These are phyloP conservation scores for Cinnamomum micranthum DNA, from an alignment of 164 flowering plant species.

Conservation along the genomic window DNA sequence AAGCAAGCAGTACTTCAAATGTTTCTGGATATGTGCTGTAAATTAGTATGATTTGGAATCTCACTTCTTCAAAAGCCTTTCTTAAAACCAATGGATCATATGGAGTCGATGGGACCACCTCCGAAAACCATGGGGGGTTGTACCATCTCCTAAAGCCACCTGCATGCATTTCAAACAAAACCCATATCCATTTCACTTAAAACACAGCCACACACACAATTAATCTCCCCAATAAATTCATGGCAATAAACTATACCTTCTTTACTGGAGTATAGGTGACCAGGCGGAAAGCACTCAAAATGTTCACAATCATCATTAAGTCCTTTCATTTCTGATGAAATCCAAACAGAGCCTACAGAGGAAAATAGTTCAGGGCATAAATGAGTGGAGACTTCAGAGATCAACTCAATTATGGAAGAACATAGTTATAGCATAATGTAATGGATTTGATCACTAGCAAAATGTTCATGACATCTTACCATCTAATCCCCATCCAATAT, in stretches of 20 bases:
- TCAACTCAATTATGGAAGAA: background rate
- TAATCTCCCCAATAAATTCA: background rate
- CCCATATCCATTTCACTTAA: background rate
- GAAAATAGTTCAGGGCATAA: background rate
- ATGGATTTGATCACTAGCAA: background rate
- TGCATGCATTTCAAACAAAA: slow-evolving; percentile 9
- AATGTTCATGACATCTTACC: slow-evolving; percentile 33
- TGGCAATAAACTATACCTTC: slow-evolving; percentile 13
- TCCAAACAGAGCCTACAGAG: slow-evolving; percentile 81
- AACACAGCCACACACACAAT: background rate
- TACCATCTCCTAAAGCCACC: slow-evolving; percentile 73
- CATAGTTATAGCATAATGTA: background rate
- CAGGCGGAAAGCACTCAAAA: slow-evolving; percentile 85
- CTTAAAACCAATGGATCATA: slow-evolving; percentile 86
- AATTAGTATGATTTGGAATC: slow-evolving; percentile 2
- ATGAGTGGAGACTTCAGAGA: background rate
- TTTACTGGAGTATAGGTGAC: slow-evolving; percentile 93
- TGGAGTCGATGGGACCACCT: slow-evolving; percentile 70
- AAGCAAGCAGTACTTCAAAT: background rate
- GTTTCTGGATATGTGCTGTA: background rate
- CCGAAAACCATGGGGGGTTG: slow-evolving; percentile 80
- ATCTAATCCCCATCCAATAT: slow-evolving; percentile 96
- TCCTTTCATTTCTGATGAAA: slow-evolving; percentile 87
- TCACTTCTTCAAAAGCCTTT: slow-evolving; percentile 70
- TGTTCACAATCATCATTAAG: slow-evolving; percentile 87